Evolutionary conservation across 495 filamentous ascomycete genomes (phyloP).

Genomic region (Oleoguttula mirabilis): DNA sequence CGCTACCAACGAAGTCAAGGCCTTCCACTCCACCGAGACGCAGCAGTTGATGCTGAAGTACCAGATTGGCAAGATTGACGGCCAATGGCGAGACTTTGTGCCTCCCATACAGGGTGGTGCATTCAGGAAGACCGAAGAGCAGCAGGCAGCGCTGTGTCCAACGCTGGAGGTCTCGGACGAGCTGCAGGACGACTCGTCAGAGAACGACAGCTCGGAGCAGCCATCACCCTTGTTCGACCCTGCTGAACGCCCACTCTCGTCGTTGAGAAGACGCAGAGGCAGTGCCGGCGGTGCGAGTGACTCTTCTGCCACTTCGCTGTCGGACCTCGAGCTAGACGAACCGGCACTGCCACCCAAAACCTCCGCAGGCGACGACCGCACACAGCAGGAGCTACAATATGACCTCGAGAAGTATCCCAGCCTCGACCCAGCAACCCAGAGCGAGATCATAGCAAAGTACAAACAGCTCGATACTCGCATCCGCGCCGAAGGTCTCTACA

Average conservation of each 20-base stretch:
- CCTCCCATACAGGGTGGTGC: conserved; percentile 91
- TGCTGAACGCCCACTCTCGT: conserved; percentile 2
- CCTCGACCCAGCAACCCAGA: conserved; percentile 63
- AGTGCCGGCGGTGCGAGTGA: conserved; percentile 14
- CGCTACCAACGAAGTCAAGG: conserved; percentile 90
- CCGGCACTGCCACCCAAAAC: not conserved
- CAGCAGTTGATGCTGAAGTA: conserved; percentile 65
- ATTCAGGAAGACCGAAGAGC: conserved; percentile 50
- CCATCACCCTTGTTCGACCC: conserved; percentile 31
- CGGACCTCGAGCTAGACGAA: conserved; percentile 33
- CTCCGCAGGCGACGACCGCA: not conserved
- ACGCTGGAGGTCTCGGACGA: conserved; percentile 30
- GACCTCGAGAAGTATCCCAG: conserved; percentile 76
- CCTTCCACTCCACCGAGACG: conserved; percentile 81
- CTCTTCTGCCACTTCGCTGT: conserved; percentile 34
- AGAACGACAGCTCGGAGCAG: conserved; percentile 35
- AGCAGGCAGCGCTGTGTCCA: conserved; percentile 24
- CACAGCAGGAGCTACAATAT: conserved; percentile 30
- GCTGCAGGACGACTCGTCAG: conserved; percentile 31
- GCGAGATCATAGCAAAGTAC: conserved; percentile 68
- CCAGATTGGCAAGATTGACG: conserved; percentile 74
- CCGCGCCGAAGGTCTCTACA: conserved; percentile 60
- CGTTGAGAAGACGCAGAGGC: conserved; percentile 1
- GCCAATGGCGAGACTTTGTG: conserved; percentile 75
- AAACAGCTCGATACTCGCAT: conserved; percentile 60